Percentiles rank a stretch among this genome's conserved stretches.
phyloP scores from a whole-genome alignment of 495 filamentous ascomycete species.

The Xylaria flabelliformis region DNA sequence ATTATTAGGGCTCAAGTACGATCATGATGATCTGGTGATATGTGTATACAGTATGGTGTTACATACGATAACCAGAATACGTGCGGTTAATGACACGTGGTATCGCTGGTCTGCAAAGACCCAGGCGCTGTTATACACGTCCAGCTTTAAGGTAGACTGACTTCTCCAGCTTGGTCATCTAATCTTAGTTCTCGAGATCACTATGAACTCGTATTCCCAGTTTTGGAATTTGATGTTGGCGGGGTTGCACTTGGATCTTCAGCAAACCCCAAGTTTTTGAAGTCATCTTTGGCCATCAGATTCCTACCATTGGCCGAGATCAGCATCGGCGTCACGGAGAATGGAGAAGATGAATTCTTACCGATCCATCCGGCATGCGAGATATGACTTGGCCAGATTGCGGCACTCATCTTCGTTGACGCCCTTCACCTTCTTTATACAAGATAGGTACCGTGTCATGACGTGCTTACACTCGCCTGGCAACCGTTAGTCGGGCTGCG shows the following conservation, averaged over 20 bases:
- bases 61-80: not conserved
- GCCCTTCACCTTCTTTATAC: slow-evolving; percentile 80
- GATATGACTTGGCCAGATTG: slow-evolving; percentile 81
- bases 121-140: slow-evolving; percentile 10
- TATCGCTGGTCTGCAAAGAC: not conserved
- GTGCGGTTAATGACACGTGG: not conserved
- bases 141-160: slow-evolving; percentile 2
- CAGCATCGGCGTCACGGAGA: slow-evolving; percentile 1
- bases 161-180: not conserved
- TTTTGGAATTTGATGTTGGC: slow-evolving; percentile 32
- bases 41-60: not conserved
- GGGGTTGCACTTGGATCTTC: slow-evolving; percentile 52
- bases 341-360: slow-evolving; percentile 50
- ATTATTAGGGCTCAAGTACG: not conserved
- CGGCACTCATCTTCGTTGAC: slow-evolving; percentile 88
- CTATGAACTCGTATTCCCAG: slow-evolving; percentile 9
- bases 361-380: slow-evolving; percentile 94
- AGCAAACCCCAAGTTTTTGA: slow-evolving; percentile 87
- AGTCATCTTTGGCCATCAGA: slow-evolving; percentile 92
- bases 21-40: not conserved
- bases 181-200: not conserved
- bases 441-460: slow-evolving; percentile 82
- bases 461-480: slow-evolving; percentile 91
- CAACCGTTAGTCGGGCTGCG: not conserved
- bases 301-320: slow-evolving; percentile 62